Percentiles rank a stretch among this genome's conserved stretches.
Evolutionary conservation across 805 yeast genomes (phyloP).

Genomic region (Blastobotrys peoriensis): DNA sequence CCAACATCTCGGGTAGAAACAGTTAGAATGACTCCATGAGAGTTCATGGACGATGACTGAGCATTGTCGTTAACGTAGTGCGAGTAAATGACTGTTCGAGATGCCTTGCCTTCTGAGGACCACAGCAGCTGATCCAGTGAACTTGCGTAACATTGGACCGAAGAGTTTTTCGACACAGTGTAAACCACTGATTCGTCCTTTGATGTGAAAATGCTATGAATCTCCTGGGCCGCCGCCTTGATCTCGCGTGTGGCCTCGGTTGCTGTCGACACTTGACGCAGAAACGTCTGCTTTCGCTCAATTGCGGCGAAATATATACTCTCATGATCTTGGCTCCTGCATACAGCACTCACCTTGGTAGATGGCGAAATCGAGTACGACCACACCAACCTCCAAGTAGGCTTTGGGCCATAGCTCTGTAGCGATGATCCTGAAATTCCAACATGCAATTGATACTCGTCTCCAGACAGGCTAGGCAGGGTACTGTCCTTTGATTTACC

Average conservation of each 20-base stretch:
- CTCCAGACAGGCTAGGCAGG: conserved; percentile 3
- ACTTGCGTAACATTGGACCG: conserved; percentile 8
- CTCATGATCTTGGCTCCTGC: conserved; percentile 4
- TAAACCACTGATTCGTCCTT: conserved; percentile 4
- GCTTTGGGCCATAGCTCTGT: conserved; percentile 23
- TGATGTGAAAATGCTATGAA: conserved; percentile 8
- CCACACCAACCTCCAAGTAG: conserved; percentile 29
- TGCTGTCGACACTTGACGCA: conserved; percentile 10
- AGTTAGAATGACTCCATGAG: conserved; percentile 11
- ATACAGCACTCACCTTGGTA: conserved; percentile 23
- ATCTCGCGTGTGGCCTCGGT: conserved; percentile 2
- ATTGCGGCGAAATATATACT: conserved; percentile 21
- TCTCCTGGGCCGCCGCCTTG: conserved; percentile 6
- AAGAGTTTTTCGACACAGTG: conserved; percentile 11
- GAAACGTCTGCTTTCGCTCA: conserved; percentile 25
- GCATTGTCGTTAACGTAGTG: not conserved
- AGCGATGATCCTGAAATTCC: conserved; percentile 30
- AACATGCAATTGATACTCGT: conserved; percentile 13
- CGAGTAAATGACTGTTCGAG: conserved; percentile 12
- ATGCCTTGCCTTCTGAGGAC: conserved; percentile 15
- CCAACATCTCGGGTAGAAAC: conserved; percentile 16
- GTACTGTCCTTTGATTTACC: conserved; percentile 5
- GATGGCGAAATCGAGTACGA: conserved; percentile 31
- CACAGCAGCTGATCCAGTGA: conserved; percentile 7
- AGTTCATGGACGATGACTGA: conserved; percentile 1